These are phyloP conservation scores for Salix viminalis DNA, from an alignment of 345 rosid genomes.

Conservation along the genomic window DNA sequence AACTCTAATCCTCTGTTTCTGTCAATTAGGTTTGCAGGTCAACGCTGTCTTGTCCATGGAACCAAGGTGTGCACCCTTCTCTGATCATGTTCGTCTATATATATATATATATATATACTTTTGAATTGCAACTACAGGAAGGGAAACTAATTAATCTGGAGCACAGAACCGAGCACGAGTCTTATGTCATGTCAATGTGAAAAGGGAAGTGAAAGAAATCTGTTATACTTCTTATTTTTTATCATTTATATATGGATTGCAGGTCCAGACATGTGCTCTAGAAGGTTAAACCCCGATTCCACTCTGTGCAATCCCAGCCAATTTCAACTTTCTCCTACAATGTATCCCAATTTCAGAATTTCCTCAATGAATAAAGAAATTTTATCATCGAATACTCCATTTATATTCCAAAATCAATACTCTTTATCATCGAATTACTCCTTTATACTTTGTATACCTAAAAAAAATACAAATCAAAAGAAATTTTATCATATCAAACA, in stretches of 20 bases:
- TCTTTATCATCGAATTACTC: too few relatives aligned
- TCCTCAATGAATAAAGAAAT: background rate
- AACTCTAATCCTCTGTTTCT: slow-evolving; percentile 7
- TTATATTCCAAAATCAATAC: too few relatives aligned
- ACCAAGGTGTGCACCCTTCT: slow-evolving; percentile 49
- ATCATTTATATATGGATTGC: background rate
- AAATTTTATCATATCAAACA: too few relatives aligned
- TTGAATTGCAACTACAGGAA: slow-evolving; percentile 47
- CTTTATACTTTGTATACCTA: too few relatives aligned
- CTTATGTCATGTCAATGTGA: background rate
- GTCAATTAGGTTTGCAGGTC: slow-evolving; percentile 43
- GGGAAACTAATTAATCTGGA: slow-evolving; percentile 46
- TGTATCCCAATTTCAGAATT: background rate
- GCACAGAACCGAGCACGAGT: background rate
- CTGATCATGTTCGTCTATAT: background rate
- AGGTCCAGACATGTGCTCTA: slow-evolving; percentile 20
- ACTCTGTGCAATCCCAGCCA: background rate
- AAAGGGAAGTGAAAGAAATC: background rate
- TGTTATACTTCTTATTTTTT: background rate
- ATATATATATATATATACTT: background rate
- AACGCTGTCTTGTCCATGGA: slow-evolving; percentile 59
- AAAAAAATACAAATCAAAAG: too few relatives aligned
- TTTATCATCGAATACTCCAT: too few relatives aligned
- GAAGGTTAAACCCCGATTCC: slow-evolving; percentile 7
- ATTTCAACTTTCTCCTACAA: background rate